Base-by-base conservation (phyloP, 2,329 filamentous ascomycete species). In the Beauveria caledonica region DNA sequence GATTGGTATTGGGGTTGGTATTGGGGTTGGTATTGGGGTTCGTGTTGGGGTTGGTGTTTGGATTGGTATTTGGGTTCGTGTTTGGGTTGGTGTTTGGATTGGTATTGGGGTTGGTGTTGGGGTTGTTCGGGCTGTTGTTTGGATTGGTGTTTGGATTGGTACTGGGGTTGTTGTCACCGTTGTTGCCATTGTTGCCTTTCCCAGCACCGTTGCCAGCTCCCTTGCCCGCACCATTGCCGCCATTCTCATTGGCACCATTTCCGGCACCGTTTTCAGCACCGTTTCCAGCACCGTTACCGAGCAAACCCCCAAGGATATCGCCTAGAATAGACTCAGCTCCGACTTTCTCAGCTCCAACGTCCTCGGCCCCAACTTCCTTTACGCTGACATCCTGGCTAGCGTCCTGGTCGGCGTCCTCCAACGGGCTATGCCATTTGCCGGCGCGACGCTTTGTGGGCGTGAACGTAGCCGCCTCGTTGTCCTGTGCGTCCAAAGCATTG, bases 401-500 rank as follows among this genome's bases (percentile, higher is more conserved):
- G 11, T 36, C 11, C 11, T 36, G 33, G 5, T 36, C 33, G 11
- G 33, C 33, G 33, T 36, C 33, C 33, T 36, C 33, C 33, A 36
- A 13, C 11, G 58, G 51, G 17, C 17, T n/a, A 11, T 48, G 42
- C 51, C 48, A 52, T 13, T 50, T 45, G 21, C 53, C 11, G 2
- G 49, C 54, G 55, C 64, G 11, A 63, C 62, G 46, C 63, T 33
- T 4, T 64, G 25, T 46, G 6, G 39, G 21, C 44, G 29, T 19
- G 5, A 36, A 36, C 5, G 33, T 5, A 13, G 33, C 10, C 33
- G 11, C 33, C 3, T 27, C 23, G 3, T 23, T 57, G 36, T 63
- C 64, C 50, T 70, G 68, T 9, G 64, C 67, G 46, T 66, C 69
- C 42, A 75, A 63, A 33, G 72, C 71, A 36, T 74, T 76, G 55